Base-by-base conservation (phyloP, 441 rosid genomes). In the Euphorbia celastroides region DNA sequence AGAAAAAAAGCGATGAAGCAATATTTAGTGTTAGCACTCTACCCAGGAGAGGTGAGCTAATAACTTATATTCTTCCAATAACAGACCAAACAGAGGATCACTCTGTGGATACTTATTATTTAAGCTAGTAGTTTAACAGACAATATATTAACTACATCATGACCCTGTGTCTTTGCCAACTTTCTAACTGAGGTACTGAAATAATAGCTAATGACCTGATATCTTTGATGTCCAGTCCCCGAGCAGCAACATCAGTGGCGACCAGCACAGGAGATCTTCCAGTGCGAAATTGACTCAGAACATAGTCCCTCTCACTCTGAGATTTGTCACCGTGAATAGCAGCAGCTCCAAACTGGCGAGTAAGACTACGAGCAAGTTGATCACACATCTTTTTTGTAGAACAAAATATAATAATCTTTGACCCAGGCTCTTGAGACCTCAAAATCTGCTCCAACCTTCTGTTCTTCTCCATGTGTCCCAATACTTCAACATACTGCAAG, bases 261-360 rank as follows among this genome's bases (percentile, higher is more conserved):
- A 93, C 96, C 71, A 93, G 77, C 69, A 93, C 79, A 31, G 96
- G 91, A 19, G 86, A 81, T 72, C 76, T 89, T 57, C 97, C 99
- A 26, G 79, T 83, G 56, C 93, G 83, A 69, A 93, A 93, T 82
- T 91, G 97, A 83, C 81, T 84, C 68, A 93, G 76, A 56, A 88
- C 95, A 93, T 90, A 91, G 70, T 93, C 99, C 80, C 99, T 91
- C 82, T 93, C 97, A 52, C 82, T 84, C 72, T 93, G 97, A 66
- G 99, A 89, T 76, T 93, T 93, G 84, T 91, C 95, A 70, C 97
- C 99, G 75, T 93, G 97, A 71, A 93, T 91, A 60, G 86, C 96
- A 69, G 84, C 84, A 44, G 99, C 92, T 22, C 97, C 92, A 82
- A 91, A 91, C 66, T 80, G 81, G 60, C 89, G 96, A 44, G 90